phyloP scores from a whole-genome alignment of 2,329 filamentous ascomycete genomes.

The Claviceps sp. region DNA sequence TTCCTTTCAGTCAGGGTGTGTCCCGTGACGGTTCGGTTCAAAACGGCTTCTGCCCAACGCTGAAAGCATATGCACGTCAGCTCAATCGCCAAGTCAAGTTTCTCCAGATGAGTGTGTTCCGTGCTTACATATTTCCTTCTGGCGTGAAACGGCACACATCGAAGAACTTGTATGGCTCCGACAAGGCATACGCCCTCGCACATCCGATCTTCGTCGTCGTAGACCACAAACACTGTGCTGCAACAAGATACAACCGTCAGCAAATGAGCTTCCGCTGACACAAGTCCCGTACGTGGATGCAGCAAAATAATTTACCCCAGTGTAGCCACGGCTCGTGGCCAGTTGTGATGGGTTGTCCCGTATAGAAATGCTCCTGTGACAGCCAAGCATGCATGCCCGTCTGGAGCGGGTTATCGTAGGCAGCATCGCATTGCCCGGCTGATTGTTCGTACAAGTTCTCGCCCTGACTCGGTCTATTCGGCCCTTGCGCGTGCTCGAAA shows the following conservation, averaged over 20 bases:
- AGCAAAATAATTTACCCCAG: slow-evolving; percentile 17
- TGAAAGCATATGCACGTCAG: slow-evolving; percentile 2
- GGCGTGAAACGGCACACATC: slow-evolving; percentile 22
- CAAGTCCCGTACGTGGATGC: background rate
- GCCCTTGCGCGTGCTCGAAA: slow-evolving; percentile 19
- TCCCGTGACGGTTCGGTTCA: background rate
- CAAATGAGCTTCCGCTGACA: background rate
- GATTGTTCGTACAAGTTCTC: slow-evolving; percentile 21
- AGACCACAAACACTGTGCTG: slow-evolving; percentile 25
- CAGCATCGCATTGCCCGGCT: slow-evolving; percentile 16
- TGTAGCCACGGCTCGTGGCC: slow-evolving; percentile 23
- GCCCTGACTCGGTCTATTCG: slow-evolving; percentile 20
- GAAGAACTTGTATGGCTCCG: slow-evolving; percentile 19
- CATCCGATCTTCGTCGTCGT: slow-evolving; percentile 20
- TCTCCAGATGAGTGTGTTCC: background rate
- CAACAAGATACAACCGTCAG: background rate
- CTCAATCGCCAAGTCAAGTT: background rate
- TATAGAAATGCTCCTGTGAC: slow-evolving; percentile 16
- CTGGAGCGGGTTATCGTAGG: slow-evolving; percentile 17
- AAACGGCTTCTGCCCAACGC: slow-evolving; percentile 18
- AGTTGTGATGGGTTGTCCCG: slow-evolving; percentile 17
- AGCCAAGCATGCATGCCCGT: slow-evolving; percentile 20
- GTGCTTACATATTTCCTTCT: slow-evolving; percentile 22
- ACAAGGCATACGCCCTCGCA: slow-evolving; percentile 18
- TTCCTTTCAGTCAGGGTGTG: background rate